Percentiles rank a stretch among this genome's conserved stretches.
Conservation (phyloP, 306 rosid species). For the Begonia peltatifolia region DNA sequence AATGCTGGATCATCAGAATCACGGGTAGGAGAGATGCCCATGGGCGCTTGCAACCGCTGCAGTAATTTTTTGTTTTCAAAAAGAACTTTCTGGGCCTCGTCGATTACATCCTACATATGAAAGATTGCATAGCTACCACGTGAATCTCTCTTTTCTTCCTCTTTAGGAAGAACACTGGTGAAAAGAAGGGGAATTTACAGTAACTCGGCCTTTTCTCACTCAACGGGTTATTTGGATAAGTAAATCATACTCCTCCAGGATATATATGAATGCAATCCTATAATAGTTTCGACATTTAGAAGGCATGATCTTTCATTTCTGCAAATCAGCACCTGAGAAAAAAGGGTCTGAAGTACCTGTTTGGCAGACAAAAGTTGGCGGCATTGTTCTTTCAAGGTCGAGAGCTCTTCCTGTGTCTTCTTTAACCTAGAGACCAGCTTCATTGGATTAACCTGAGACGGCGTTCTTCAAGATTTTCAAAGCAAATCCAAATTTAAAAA, state of each 20-base stretch:
- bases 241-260: too few species aligned
- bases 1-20: constrained; percentile 51
- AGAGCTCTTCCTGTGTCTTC: constrained; percentile 58
- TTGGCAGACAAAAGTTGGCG: constrained; percentile 72
- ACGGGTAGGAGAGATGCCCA: constrained; percentile 25
- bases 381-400: constrained; percentile 58
- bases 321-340: not conserved
- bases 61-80: constrained; percentile 56
- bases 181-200: too few species aligned
- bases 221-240: too few species aligned
- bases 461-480: too few species aligned
- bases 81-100: constrained; percentile 59
- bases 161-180: too few species aligned
- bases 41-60: constrained; percentile 59
- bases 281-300: not conserved
- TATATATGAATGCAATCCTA: not conserved
- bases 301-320: constrained; percentile 3
- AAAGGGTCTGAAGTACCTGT: constrained; percentile 29
- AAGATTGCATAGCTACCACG: not conserved
- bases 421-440: constrained; percentile 67
- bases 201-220: too few species aligned
- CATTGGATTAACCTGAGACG: constrained; percentile 62
- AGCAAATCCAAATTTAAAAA: too few species aligned
- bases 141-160: not conserved
- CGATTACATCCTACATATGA: constrained; percentile 65